phyloP scores from a whole-genome alignment of 2,329 filamentous ascomycete genomes.

The Pseudocercospora musae region DNA sequence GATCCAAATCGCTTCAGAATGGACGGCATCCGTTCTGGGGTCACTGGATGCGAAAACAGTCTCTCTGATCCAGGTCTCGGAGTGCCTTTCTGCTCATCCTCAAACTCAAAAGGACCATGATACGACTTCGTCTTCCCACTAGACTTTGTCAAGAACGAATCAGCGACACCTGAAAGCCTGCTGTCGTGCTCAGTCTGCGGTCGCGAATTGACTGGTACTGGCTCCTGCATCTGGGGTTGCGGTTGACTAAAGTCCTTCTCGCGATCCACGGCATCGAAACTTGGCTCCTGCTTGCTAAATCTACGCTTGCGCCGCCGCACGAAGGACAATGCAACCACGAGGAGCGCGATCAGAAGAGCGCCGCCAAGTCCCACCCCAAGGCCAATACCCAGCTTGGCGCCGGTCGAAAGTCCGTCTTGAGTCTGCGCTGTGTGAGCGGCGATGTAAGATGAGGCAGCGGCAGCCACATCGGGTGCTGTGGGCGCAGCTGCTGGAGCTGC shows the following conservation, averaged over 20 bases:
- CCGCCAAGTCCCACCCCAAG: constrained; percentile 10
- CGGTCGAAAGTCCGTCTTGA: background rate
- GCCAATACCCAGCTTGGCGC: constrained; percentile 7
- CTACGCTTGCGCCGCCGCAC: constrained; percentile 4
- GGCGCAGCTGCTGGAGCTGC: background rate
- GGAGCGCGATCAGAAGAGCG: constrained; percentile 4
- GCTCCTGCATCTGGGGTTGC: background rate
- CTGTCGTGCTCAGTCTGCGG: background rate
- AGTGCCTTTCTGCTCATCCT: constrained; percentile 5
- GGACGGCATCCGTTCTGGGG: background rate
- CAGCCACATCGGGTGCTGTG: constrained; percentile 3
- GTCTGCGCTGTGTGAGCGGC: background rate
- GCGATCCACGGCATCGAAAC: background rate
- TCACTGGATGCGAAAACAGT: constrained; percentile 8
- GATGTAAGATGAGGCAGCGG: constrained; percentile 6
- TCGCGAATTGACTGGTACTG: background rate
- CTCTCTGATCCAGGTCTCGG: constrained; percentile 10
- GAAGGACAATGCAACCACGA: background rate
- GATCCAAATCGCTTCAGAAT: background rate
- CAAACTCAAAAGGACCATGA: constrained; percentile 14
- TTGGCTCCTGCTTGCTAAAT: constrained; percentile 3
- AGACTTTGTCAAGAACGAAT: constrained; percentile 7
- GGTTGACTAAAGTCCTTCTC: background rate
- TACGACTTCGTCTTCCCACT: constrained; percentile 13
- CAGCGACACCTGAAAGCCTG: constrained; percentile 1